phyloP scores from a whole-genome alignment of 495 filamentous ascomycete genomes.

The Acidiella bohemica region DNA sequence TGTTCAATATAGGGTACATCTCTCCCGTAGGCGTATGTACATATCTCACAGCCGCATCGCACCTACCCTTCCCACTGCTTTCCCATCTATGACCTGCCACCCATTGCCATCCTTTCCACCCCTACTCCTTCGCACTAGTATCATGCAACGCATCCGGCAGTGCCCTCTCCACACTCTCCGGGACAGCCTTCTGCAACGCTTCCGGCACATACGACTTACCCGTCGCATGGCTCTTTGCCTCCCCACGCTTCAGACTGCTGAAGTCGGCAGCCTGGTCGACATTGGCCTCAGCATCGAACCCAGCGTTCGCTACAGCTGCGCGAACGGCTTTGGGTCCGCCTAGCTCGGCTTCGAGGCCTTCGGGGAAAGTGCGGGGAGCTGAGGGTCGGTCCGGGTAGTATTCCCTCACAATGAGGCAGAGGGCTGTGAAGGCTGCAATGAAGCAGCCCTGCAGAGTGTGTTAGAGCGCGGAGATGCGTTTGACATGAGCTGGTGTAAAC shows the following conservation, averaged over 20 bases:
- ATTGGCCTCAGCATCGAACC: too few species aligned
- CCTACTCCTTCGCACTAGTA: too few species aligned
- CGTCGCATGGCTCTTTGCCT: constrained; percentile 16
- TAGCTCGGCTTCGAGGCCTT: constrained; percentile 72
- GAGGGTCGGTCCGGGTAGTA: constrained; percentile 76
- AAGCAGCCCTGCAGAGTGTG: constrained; percentile 46
- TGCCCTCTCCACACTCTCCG: constrained; percentile 24
- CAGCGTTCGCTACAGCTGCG: constrained; percentile 7
- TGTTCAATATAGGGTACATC: too few species aligned
- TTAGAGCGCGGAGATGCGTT: too few species aligned
- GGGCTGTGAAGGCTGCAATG: constrained; percentile 50
- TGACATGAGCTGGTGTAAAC: too few species aligned
- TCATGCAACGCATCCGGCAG: constrained; percentile 24
- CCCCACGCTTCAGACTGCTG: not conserved
- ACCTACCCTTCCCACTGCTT: too few species aligned
- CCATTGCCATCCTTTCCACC: too few species aligned
- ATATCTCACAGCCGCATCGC: too few species aligned
- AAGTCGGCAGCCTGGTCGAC: not conserved
- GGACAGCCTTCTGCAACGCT: constrained; percentile 23
- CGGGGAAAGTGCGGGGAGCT: constrained; percentile 65
- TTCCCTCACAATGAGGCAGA: constrained; percentile 55
- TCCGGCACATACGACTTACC: constrained; percentile 21
- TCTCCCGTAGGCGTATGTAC: too few species aligned
- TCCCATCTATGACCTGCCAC: too few species aligned
- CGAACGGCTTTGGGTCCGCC: constrained; percentile 45